Evolutionary conservation across 2,329 filamentous ascomycete genomes (phyloP).

Genomic region (Calonectria fujianensis): DNA sequence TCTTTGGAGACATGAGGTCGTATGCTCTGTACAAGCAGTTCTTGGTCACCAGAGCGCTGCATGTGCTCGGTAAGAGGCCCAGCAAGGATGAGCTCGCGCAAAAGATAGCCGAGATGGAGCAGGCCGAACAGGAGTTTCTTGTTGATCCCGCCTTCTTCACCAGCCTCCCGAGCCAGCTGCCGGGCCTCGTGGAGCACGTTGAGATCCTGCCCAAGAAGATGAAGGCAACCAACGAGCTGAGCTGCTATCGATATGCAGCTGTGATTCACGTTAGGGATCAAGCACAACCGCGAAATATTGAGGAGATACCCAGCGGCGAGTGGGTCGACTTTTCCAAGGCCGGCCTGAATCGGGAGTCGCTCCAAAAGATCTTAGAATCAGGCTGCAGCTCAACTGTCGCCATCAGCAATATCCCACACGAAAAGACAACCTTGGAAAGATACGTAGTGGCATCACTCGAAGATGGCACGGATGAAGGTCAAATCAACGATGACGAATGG

Average conservation of each 20-base stretch:
- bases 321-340: neutral
- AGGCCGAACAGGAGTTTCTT: neutral
- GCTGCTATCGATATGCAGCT: neutral
- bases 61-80: neutral
- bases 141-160: neutral
- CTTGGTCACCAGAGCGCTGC: conserved; percentile 34
- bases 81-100: conserved; percentile 33
- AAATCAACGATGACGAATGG: conserved; percentile 34
- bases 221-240: neutral
- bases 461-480: conserved; percentile 2
- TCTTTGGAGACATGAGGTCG: conserved; percentile 52
- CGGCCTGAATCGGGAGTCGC: neutral
- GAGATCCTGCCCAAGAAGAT: neutral
- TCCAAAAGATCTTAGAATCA: neutral
- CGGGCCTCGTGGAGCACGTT: neutral
- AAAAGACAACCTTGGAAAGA: neutral
- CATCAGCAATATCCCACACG: conserved; percentile 1
- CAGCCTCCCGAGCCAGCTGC: neutral
- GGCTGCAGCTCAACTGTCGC: neutral
- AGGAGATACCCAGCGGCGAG: neutral
- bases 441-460: conserved; percentile 41
- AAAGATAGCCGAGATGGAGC: conserved; percentile 42
- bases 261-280: neutral
- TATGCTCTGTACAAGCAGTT: conserved; percentile 46
- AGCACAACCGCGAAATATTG: neutral